These are phyloP conservation scores for Akanthomyces muscarius DNA, from an alignment of 2,329 filamentous ascomycete species.

Conservation along the genomic window DNA sequence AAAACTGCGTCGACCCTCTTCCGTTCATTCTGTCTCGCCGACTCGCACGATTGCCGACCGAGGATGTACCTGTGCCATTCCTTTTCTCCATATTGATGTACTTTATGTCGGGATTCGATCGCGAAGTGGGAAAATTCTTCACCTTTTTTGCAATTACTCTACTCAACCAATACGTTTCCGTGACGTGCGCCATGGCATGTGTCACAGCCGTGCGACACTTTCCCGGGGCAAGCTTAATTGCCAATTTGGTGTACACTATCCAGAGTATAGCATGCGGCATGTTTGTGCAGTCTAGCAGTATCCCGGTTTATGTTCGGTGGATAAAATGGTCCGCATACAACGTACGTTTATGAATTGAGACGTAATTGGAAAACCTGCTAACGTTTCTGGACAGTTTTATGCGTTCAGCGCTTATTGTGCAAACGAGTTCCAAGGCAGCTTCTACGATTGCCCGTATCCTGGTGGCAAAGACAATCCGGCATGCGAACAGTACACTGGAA, in stretches of 20 bases:
- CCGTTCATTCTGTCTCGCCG: constrained; percentile 68
- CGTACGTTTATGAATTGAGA: constrained; percentile 31
- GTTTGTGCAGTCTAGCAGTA: constrained; percentile 69
- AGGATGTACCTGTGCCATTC: constrained; percentile 69
- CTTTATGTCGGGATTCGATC: constrained; percentile 72
- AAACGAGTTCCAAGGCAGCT: constrained; percentile 68
- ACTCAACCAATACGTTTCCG: constrained; percentile 68
- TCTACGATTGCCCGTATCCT: constrained; percentile 67
- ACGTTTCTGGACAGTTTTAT: constrained; percentile 50
- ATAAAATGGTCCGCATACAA: constrained; percentile 64
- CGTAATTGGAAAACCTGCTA: constrained; percentile 10
- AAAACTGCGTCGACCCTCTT: constrained; percentile 66
- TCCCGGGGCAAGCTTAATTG: constrained; percentile 65
- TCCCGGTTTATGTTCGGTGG: constrained; percentile 76
- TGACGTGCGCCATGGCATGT: constrained; percentile 66
- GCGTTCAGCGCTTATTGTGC: constrained; percentile 65
- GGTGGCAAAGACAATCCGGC: constrained; percentile 59
- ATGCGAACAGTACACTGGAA: constrained; percentile 65
- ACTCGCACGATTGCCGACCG: constrained; percentile 62
- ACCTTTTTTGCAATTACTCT: constrained; percentile 66
- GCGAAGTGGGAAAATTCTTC: constrained; percentile 61
- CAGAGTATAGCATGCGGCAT: constrained; percentile 74
- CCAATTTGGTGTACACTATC: constrained; percentile 67
- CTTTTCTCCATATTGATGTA: constrained; percentile 69
- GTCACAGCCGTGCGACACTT: constrained; percentile 64